A percentile compares a stretch with the other conserved stretches of the same genome.
Conservation (phyloP, 2,329 filamentous ascomycete genomes). For the Microsporum audouinii region DNA sequence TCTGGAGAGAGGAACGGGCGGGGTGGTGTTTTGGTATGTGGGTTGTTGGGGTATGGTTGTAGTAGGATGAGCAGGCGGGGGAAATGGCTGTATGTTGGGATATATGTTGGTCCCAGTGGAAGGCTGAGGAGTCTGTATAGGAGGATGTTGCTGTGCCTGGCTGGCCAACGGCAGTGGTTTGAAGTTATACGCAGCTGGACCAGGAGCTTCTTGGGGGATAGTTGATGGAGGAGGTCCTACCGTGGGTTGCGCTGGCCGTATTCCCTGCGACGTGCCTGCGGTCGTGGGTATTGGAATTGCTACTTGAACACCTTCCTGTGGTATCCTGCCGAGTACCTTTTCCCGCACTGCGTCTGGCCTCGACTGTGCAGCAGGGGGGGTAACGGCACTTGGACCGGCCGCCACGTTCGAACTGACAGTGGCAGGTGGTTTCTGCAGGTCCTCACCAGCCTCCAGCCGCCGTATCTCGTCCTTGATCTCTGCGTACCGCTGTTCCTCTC, state of each 20-base stretch:
- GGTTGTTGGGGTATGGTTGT: background rate
- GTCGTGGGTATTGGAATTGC: background rate
- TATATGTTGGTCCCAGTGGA: background rate
- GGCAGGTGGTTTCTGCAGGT: background rate
- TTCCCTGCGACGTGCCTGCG: background rate
- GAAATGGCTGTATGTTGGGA: constrained; percentile 3
- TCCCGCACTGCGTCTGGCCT: background rate
- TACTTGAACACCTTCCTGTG: background rate
- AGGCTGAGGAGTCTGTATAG: background rate
- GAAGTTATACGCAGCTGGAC: background rate
- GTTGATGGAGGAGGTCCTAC: background rate
- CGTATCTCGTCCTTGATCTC: constrained; percentile 56
- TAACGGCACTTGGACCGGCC: background rate
- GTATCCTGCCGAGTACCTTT: background rate
- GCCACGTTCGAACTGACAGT: background rate
- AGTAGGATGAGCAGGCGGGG: background rate
- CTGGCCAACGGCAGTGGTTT: background rate
- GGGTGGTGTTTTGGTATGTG: background rate
- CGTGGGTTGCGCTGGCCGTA: background rate
- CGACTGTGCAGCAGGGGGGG: background rate
- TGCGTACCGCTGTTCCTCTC: constrained; percentile 59
- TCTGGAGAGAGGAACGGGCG: background rate
- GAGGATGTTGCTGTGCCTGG: background rate
- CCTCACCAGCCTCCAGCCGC: constrained; percentile 46
- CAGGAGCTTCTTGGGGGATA: background rate